These are phyloP conservation scores for Citrus mangshanensis DNA, from an alignment of 345 rosid species.

Conservation along the genomic window DNA sequence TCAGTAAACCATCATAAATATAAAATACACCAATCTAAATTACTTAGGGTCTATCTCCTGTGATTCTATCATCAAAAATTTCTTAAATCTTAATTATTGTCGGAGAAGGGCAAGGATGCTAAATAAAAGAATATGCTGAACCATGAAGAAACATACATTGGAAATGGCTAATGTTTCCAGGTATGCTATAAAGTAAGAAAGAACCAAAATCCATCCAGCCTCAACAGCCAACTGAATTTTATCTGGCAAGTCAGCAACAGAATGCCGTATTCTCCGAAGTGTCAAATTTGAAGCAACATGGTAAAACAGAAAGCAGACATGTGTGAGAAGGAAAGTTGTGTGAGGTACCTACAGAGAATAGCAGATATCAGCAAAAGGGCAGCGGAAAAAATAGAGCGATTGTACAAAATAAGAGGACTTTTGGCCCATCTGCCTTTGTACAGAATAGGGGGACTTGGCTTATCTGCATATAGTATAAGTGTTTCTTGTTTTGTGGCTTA, in stretches of 20 bases:
- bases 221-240: conserved; percentile 62
- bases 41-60: background rate
- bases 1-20: background rate
- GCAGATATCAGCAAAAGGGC: conserved; percentile 2
- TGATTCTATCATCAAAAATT: background rate
- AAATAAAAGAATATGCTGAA: conserved; percentile 4
- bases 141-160: conserved; percentile 51
- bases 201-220: conserved; percentile 87
- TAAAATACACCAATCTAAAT: background rate
- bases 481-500: conserved; percentile 31
- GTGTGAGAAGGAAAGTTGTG: conserved; percentile 89
- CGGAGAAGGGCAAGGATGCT: background rate
- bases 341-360: conserved; percentile 80
- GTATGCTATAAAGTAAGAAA: conserved; percentile 92
- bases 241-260: conserved; percentile 64
- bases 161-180: conserved; percentile 92
- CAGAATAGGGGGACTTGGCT: background rate
- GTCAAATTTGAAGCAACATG: conserved; percentile 88
- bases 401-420: background rate
- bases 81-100: background rate
- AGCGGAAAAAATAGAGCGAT: conserved; percentile 3
- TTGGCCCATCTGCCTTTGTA: background rate
- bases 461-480: background rate
- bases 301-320: conserved; percentile 93
- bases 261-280: conserved; percentile 75